These are phyloP conservation scores for Fusarium solani-melongenae DNA, from an alignment of 2,329 filamentous ascomycete genomes.

Conservation along the genomic window DNA sequence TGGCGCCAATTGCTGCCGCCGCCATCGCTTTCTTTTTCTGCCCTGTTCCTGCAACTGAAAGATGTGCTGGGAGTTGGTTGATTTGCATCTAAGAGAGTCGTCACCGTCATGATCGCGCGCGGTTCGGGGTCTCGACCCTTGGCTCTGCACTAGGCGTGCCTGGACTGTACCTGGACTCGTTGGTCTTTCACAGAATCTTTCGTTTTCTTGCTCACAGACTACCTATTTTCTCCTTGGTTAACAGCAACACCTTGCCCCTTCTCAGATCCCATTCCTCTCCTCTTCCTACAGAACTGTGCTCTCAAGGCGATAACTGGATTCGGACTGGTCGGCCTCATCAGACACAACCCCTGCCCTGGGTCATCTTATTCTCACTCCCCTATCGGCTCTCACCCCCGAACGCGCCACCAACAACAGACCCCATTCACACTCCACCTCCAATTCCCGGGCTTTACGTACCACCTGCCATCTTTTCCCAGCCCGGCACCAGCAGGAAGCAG, in stretches of 20 bases:
- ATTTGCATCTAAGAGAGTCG: conserved; percentile 9
- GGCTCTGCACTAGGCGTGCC: conserved; percentile 15
- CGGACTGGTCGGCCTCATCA: neutral
- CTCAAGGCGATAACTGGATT: neutral
- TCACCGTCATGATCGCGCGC: conserved; percentile 7
- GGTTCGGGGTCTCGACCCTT: neutral
- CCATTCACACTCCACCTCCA: conserved; percentile 19
- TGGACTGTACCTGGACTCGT: neutral
- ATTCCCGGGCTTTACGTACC: conserved; percentile 18
- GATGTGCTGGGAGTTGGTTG: conserved; percentile 5
- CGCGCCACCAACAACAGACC: conserved; percentile 33
- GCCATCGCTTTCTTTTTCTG: conserved; percentile 8
- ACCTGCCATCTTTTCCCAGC: conserved; percentile 12
- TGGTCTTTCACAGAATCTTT: neutral
- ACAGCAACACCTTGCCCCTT: neutral
- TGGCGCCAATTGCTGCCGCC: conserved; percentile 19
- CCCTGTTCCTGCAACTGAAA: conserved; percentile 28
- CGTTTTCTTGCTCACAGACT: neutral
- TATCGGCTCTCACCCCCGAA: conserved; percentile 7
- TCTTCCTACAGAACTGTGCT: neutral
- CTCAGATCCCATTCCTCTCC: neutral
- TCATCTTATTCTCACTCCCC: conserved; percentile 24
- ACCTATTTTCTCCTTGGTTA: neutral
- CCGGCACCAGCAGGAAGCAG: neutral
- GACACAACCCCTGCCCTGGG: conserved; percentile 23